Evolutionary conservation across 2,329 filamentous ascomycete species (phyloP).

Genomic region (Cryphonectria nitschkei): DNA sequence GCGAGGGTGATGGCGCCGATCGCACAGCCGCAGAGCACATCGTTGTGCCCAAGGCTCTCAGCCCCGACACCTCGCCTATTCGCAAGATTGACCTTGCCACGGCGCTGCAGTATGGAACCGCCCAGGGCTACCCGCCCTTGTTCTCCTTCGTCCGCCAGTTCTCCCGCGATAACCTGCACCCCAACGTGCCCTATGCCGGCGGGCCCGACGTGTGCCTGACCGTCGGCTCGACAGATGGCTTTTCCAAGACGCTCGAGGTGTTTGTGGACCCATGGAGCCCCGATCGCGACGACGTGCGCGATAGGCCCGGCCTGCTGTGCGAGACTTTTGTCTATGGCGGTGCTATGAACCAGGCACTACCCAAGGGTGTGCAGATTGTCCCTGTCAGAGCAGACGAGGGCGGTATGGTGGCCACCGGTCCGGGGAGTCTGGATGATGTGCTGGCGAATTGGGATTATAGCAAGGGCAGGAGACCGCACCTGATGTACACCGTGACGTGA

Average conservation of each 20-base stretch:
- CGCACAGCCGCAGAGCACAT: constrained; percentile 54
- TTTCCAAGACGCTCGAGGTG: constrained; percentile 75
- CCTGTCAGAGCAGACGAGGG: constrained; percentile 76
- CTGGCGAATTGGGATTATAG: constrained; percentile 79
- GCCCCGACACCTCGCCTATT: constrained; percentile 55
- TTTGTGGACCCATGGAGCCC: constrained; percentile 77
- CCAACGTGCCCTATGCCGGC: constrained; percentile 75
- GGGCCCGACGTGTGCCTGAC: constrained; percentile 80
- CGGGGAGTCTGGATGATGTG: constrained; percentile 76
- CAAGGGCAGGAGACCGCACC: constrained; percentile 75
- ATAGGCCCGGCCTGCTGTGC: constrained; percentile 76
- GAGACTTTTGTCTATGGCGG: constrained; percentile 85
- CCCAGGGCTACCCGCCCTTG: constrained; percentile 79
- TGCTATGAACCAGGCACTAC: constrained; percentile 67
- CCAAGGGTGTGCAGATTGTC: constrained; percentile 73
- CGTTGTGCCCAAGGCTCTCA: constrained; percentile 70
- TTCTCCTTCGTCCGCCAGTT: constrained; percentile 80
- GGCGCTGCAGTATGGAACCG: constrained; percentile 85
- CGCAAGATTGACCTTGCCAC: constrained; percentile 80
- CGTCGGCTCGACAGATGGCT: constrained; percentile 83
- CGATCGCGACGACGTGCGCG: constrained; percentile 65
- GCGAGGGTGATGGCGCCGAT: constrained; percentile 34
- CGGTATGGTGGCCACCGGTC: constrained; percentile 76
- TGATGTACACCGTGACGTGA: constrained; percentile 90
- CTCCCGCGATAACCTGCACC: constrained; percentile 74